A percentile compares a stretch with the other conserved stretches of the same genome.
Conservation (phyloP, 192 early-diverging fungal species). For the Mortierella alpina region DNA sequence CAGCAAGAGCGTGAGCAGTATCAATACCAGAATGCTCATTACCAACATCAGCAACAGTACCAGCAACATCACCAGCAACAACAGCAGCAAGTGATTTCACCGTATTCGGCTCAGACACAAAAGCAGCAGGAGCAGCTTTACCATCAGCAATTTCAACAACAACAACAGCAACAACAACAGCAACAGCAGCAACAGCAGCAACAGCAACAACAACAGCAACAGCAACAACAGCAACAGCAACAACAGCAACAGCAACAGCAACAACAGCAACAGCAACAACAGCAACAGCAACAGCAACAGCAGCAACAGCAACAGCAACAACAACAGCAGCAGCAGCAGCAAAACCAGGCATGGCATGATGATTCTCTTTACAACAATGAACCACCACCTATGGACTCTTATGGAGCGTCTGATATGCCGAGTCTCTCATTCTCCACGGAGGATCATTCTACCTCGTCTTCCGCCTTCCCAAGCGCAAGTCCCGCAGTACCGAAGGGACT, state of each 20-base stretch:
- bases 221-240: too few relatives aligned
- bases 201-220: background rate
- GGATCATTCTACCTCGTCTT: constrained; percentile 3
- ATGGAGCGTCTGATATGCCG: constrained; percentile 9
- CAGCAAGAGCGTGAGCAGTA: background rate
- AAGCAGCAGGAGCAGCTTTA: too few relatives aligned
- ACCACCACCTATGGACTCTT: background rate
- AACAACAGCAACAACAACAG: constrained; percentile 9
- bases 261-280: background rate
- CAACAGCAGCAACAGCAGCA: constrained; percentile 10
- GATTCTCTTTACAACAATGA: background rate
- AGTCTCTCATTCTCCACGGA: constrained; percentile 8
- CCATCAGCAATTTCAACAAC: constrained; percentile 1
- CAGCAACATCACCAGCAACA: constrained; percentile 4
- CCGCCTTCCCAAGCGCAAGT: background rate
- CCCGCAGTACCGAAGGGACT: background rate
- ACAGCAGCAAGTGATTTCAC: constrained; percentile 3
- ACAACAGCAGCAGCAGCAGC: constrained; percentile 10
- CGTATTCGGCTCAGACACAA: too few relatives aligned
- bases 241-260: too few relatives aligned
- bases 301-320: constrained; percentile 2
- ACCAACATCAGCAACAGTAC: background rate
- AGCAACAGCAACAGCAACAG: background rate
- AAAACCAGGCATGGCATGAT: background rate
- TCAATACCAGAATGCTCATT: background rate